Evolutionary conservation across 441 rosid genomes (phyloP).

Genomic region (Dalechampia spathulata): DNA sequence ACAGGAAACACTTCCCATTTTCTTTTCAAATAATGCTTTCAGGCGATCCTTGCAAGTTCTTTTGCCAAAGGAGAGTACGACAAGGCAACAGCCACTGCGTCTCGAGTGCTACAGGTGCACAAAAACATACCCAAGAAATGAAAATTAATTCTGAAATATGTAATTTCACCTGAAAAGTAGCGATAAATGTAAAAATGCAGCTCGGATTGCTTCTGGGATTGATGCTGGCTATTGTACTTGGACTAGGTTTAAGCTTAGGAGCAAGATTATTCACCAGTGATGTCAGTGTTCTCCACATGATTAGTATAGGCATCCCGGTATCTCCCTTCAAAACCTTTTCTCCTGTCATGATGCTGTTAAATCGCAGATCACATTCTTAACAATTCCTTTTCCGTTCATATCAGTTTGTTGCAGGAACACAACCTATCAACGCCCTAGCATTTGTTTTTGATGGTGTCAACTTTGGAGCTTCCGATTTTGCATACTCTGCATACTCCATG

Average conservation of each 20-base stretch:
- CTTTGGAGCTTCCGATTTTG: slow-evolving; percentile 93
- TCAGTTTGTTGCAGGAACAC: slow-evolving; percentile 87
- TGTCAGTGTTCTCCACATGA: slow-evolving; percentile 50
- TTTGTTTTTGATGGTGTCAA: slow-evolving; percentile 90
- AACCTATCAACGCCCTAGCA: slow-evolving; percentile 84
- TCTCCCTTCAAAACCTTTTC: too few species aligned
- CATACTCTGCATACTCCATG: slow-evolving; percentile 88
- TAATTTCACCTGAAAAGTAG: slow-evolving; percentile 7
- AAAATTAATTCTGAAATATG: neutral
- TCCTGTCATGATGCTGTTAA: too few species aligned
- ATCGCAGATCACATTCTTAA: too few species aligned
- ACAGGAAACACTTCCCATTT: too few species aligned
- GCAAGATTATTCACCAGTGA: slow-evolving; percentile 68
- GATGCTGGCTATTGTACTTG: slow-evolving; percentile 46
- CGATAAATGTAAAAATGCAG: slow-evolving; percentile 44
- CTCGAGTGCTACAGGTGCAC: slow-evolving; percentile 76
- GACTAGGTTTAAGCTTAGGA: slow-evolving; percentile 54
- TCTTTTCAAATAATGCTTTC: too few species aligned
- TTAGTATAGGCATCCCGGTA: slow-evolving; percentile 76
- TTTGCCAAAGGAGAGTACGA: slow-evolving; percentile 65
- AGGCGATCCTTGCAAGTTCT: slow-evolving; percentile 85
- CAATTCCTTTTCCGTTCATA: too few species aligned
- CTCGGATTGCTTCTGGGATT: slow-evolving; percentile 71
- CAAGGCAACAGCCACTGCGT: slow-evolving; percentile 62
- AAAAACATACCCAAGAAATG: neutral